Percentiles rank a stretch among this genome's conserved stretches.
These are phyloP conservation scores for Agaricales sp. DNA, from an alignment of 1,284 basidiomycete genomes.

Conservation along the genomic window DNA sequence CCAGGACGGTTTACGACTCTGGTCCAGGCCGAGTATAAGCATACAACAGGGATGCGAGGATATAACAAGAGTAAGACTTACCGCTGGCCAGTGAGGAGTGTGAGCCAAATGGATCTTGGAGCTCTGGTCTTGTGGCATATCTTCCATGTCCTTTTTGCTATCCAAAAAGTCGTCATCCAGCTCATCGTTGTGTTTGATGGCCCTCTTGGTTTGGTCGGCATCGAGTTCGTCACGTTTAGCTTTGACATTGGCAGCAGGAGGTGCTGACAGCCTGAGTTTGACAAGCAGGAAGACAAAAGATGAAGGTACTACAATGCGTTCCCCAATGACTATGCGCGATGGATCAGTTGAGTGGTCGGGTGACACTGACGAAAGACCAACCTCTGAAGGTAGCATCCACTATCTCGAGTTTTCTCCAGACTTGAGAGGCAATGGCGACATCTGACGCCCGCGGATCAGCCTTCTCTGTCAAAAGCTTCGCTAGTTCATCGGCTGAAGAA, in stretches of 20 bases:
- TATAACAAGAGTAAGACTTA: constrained; percentile 26
- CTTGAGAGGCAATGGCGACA: constrained; percentile 58
- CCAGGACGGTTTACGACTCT: constrained; percentile 84
- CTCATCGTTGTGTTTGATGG: constrained; percentile 41
- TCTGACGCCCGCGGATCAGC: constrained; percentile 44
- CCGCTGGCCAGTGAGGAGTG: constrained; percentile 85
- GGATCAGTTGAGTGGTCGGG: constrained; percentile 3
- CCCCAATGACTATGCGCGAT: constrained; percentile 67
- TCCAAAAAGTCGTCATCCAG: constrained; percentile 62
- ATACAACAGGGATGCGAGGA: constrained; percentile 5
- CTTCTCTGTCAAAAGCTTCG: constrained; percentile 41
- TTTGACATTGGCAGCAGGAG: constrained; percentile 19
- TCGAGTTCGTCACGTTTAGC: constrained; percentile 24
- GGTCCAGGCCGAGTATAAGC: no score
- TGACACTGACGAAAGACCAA: constrained; percentile 23
- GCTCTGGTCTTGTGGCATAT: constrained; percentile 27
- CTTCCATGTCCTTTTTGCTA: constrained; percentile 54
- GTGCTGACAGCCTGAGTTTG: constrained; percentile 66
- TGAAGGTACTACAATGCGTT: constrained; percentile 80
- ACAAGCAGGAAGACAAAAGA: constrained; percentile 85
- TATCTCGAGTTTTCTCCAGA: constrained; percentile 77
- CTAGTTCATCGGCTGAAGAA: constrained; percentile 34
- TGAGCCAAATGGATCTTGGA: constrained; percentile 56
- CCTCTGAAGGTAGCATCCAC: constrained; percentile 86
- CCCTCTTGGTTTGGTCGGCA: constrained; percentile 40